phyloP scores from a whole-genome alignment of 495 filamentous ascomycete species.

The Hypoxylon rickii region DNA sequence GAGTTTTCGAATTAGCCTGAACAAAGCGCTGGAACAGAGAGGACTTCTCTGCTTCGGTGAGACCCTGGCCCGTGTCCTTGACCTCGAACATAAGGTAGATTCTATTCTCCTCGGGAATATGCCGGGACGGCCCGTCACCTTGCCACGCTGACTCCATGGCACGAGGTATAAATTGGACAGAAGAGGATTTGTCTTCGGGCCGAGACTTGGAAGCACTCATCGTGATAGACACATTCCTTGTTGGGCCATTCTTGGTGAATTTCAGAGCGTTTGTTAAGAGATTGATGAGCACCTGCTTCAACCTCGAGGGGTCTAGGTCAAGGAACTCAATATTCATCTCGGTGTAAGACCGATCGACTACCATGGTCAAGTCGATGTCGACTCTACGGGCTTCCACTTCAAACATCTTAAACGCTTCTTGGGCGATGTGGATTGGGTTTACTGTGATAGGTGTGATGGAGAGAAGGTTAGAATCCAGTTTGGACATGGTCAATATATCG shows the following conservation, averaged over 20 bases:
- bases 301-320: constrained; percentile 73
- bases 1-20: constrained; percentile 75
- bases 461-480: constrained; percentile 81
- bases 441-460: constrained; percentile 74
- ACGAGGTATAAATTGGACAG: constrained; percentile 60
- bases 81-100: constrained; percentile 77
- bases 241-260: constrained; percentile 64
- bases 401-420: constrained; percentile 77
- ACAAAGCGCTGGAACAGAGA: constrained; percentile 80
- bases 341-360: constrained; percentile 65
- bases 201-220: constrained; percentile 66
- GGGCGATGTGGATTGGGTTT: constrained; percentile 69
- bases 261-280: constrained; percentile 81
- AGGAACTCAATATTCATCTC: constrained; percentile 73
- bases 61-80: constrained; percentile 76
- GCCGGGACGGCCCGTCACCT: constrained; percentile 59
- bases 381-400: constrained; percentile 73
- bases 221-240: constrained; percentile 68
- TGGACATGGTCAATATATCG: constrained; percentile 82
- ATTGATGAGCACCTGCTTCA: constrained; percentile 81
- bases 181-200: constrained; percentile 48
- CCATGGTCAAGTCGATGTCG: constrained; percentile 69
- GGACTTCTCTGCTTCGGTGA: constrained; percentile 73
- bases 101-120: constrained; percentile 64
- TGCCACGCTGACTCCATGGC: constrained; percentile 52